Evolutionary conservation across 2,329 filamentous ascomycete species (phyloP).

Genomic region (Onygenales sp.): DNA sequence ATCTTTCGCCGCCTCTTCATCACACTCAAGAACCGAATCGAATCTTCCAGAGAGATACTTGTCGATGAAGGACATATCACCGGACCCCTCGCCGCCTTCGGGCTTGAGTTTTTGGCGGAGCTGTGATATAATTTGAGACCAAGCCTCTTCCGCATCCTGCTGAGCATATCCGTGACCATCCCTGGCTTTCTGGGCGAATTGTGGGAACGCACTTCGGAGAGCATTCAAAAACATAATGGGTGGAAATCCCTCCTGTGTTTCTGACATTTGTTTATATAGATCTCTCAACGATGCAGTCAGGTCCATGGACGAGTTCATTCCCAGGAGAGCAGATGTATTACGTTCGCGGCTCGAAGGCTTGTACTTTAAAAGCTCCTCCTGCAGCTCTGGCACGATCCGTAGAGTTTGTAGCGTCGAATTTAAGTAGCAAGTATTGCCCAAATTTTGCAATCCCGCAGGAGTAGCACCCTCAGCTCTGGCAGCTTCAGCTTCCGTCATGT

Average conservation of each 20-base stretch:
- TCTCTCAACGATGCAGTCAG: slow-evolving; percentile 68
- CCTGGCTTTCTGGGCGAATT: slow-evolving; percentile 84
- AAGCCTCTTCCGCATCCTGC: slow-evolving; percentile 96
- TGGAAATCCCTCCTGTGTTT: slow-evolving; percentile 78
- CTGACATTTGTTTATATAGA: slow-evolving; percentile 79
- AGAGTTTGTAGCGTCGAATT: slow-evolving; percentile 95
- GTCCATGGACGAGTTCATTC: slow-evolving; percentile 54
- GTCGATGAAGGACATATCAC: slow-evolving; percentile 67
- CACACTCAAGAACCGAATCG: slow-evolving; percentile 67
- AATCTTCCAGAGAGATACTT: slow-evolving; percentile 83
- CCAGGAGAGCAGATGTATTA: slow-evolving; percentile 40
- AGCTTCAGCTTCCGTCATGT: slow-evolving; percentile 92
- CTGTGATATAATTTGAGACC: slow-evolving; percentile 87
- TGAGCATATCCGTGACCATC: slow-evolving; percentile 82
- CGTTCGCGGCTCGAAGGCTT: slow-evolving; percentile 21
- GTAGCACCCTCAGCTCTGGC: slow-evolving; percentile 74
- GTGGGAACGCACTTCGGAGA: slow-evolving; percentile 70
- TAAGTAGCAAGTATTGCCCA: slow-evolving; percentile 97
- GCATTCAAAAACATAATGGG: slow-evolving; percentile 75
- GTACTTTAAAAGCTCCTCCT: slow-evolving; percentile 64
- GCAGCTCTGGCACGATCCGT: slow-evolving; percentile 80
- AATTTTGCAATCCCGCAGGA: slow-evolving; percentile 79
- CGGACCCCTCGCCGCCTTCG: slow-evolving; percentile 25
- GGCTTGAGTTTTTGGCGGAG: slow-evolving; percentile 65
- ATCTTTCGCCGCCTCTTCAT: slow-evolving; percentile 68